Evolutionary conservation across 352 stramenopile genomes (phyloP).

Genomic region (Salisapilia sapeloensis): DNA sequence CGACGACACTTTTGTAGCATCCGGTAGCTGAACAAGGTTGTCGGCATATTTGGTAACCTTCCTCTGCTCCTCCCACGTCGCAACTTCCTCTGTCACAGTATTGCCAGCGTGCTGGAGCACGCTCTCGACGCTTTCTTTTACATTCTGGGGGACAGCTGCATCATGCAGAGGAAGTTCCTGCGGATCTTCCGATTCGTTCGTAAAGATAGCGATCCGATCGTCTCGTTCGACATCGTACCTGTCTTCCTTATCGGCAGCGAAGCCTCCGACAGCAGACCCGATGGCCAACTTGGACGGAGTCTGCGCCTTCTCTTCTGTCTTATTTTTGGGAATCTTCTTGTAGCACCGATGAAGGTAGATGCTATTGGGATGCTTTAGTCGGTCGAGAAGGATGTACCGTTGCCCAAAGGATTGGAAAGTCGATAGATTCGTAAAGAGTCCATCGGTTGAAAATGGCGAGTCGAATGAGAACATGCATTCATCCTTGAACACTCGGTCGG

Average conservation of each 20-base stretch:
- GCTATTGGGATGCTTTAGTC: slow-evolving; percentile 8
- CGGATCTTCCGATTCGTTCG: slow-evolving; percentile 17
- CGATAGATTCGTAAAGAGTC: slow-evolving; percentile 86
- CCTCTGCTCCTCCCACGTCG: slow-evolving; percentile 71
- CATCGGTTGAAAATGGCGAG: slow-evolving; percentile 40
- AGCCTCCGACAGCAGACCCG: slow-evolving; percentile 90
- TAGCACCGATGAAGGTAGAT: slow-evolving; percentile 73
- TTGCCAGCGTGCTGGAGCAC: slow-evolving; percentile 64
- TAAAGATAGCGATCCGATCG: slow-evolving; percentile 64
- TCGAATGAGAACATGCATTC: slow-evolving; percentile 98
- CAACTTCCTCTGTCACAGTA: slow-evolving; percentile 58
- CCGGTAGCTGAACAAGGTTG: slow-evolving; percentile 41
- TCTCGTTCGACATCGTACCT: slow-evolving; percentile 80
- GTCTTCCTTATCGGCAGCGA: slow-evolving; percentile 69
- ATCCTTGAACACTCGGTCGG: slow-evolving; percentile 87
- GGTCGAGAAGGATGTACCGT: slow-evolving; percentile 41
- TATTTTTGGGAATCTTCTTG: slow-evolving; percentile 13
- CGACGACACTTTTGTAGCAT: slow-evolving; percentile 41
- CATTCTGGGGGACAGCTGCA: slow-evolving; percentile 15
- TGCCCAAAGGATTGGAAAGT: slow-evolving; percentile 87
- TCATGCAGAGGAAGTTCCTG: slow-evolving; percentile 13
- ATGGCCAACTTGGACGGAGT: slow-evolving; percentile 89
- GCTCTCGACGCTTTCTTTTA: slow-evolving; percentile 37
- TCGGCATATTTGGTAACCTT: slow-evolving; percentile 64
- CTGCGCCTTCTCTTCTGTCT: slow-evolving; percentile 3